A percentile compares a stretch with the other conserved stretches of the same genome.
These are phyloP conservation scores for Pneumocystis carinii DNA, from an alignment of 1,139 yeast genomes.

Conservation along the genomic window DNA sequence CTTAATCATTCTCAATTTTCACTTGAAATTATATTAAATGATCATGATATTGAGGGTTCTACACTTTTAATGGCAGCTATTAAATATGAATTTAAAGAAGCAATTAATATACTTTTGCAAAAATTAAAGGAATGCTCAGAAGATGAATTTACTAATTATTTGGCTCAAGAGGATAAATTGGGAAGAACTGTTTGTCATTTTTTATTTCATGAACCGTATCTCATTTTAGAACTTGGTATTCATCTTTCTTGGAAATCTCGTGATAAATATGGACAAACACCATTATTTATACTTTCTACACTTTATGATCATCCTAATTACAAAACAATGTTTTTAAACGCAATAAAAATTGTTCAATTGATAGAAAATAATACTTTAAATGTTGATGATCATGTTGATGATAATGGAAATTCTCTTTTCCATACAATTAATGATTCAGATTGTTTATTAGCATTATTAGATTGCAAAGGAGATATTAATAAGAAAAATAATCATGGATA, in stretches of 20 bases:
- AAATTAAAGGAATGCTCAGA: constrained; percentile 9
- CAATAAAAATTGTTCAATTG: constrained; percentile 27
- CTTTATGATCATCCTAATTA: constrained; percentile 70
- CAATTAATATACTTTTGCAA: constrained; percentile 14
- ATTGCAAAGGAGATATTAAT: constrained; percentile 38
- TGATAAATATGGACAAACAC: constrained; percentile 62
- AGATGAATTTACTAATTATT: constrained; percentile 36
- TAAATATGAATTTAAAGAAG: not conserved
- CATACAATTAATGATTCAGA: constrained; percentile 44
- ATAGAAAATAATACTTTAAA: constrained; percentile 6
- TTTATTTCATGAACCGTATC: constrained; percentile 41
- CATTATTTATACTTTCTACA: constrained; percentile 59
- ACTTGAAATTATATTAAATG: not conserved
- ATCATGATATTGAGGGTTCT: not conserved
- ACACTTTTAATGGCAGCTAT: not conserved
- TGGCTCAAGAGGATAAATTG: constrained; percentile 37
- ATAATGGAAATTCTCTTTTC: constrained; percentile 56
- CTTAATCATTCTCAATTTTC: constrained; percentile 1
- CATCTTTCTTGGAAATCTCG: constrained; percentile 54
- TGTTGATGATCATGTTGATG: constrained; percentile 46
- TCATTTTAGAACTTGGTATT: constrained; percentile 42
- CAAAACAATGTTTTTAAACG: constrained; percentile 32
- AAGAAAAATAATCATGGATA: constrained; percentile 42
- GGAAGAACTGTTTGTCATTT: constrained; percentile 51
- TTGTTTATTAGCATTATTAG: constrained; percentile 31